phyloP scores from a whole-genome alignment of 768 basidiomycete species.

The Scleroderma bovista region DNA sequence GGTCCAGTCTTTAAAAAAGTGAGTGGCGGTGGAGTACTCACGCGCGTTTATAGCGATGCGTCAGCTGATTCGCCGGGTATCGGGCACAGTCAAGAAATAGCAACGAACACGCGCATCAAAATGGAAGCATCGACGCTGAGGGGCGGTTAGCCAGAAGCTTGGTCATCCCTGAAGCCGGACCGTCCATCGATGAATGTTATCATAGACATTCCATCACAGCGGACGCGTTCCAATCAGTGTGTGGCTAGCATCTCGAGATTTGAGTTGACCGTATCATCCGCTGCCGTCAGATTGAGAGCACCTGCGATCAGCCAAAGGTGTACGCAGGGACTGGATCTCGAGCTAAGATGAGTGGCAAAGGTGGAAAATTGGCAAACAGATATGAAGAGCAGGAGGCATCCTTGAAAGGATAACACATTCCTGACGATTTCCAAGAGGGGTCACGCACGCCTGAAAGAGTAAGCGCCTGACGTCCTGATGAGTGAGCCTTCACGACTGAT shows the following conservation, averaged over 20 bases:
- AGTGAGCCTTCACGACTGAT: neutral
- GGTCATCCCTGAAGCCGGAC: conserved; percentile 15
- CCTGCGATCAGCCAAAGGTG: conserved; percentile 21
- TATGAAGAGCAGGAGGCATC: conserved; percentile 20
- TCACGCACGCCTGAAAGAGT: neutral
- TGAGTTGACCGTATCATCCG: neutral
- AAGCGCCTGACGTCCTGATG: neutral
- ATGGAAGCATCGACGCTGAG: conserved; percentile 29
- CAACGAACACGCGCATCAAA: conserved; percentile 32
- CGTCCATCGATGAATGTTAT: conserved; percentile 8
- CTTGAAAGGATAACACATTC: conserved; percentile 1
- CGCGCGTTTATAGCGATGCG: conserved; percentile 3
- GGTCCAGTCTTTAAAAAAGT: neutral
- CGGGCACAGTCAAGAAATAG: conserved; percentile 26
- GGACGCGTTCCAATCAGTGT: neutral
- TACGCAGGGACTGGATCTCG: conserved; percentile 23
- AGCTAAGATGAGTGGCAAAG: conserved; percentile 19
- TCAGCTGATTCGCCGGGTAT: conserved; percentile 15
- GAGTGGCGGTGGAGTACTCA: conserved; percentile 1
- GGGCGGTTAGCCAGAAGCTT: conserved; percentile 13
- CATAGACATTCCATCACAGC: neutral
- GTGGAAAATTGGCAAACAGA: conserved; percentile 23
- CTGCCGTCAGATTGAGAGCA: conserved; percentile 4
- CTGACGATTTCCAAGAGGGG: neutral
- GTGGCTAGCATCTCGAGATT: neutral